A percentile compares a stretch with the other conserved stretches of the same genome.
These are phyloP conservation scores for Hemileccinum impolitum DNA, from an alignment of 768 basidiomycete genomes.

Conservation along the genomic window DNA sequence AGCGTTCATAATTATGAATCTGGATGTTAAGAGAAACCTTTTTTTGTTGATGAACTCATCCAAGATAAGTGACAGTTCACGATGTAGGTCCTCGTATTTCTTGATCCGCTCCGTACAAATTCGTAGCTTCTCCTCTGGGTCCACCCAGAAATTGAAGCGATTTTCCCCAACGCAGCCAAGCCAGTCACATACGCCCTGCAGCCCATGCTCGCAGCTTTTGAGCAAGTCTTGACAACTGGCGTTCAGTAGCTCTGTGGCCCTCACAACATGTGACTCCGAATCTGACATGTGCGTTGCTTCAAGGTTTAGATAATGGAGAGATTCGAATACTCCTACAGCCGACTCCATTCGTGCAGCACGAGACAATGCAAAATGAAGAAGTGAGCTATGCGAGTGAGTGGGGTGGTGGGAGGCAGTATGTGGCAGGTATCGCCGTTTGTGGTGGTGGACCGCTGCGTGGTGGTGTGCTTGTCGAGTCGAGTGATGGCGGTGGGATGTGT, in stretches of 20 bases:
- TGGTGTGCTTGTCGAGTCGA: constrained; percentile 7
- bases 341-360: constrained; percentile 39
- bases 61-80: constrained; percentile 35
- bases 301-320: constrained; percentile 64
- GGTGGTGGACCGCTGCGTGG: not conserved
- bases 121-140: constrained; percentile 27
- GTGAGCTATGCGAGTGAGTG: constrained; percentile 36
- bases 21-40: constrained; percentile 38
- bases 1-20: not conserved
- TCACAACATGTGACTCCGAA: constrained; percentile 39
- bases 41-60: constrained; percentile 47
- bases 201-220: constrained; percentile 36
- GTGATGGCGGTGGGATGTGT: not conserved
- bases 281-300: constrained; percentile 52
- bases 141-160: constrained; percentile 38
- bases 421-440: constrained; percentile 9
- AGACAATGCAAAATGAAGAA: constrained; percentile 37
- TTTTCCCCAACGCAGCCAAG: constrained; percentile 38
- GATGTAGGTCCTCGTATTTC: constrained; percentile 36
- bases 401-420: constrained; percentile 21
- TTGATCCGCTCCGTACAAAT: constrained; percentile 34
- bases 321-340: constrained; percentile 72
- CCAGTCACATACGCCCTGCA: constrained; percentile 50
- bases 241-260: constrained; percentile 43
- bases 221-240: constrained; percentile 56